These are phyloP conservation scores for Primulina tabacum DNA, from an alignment of 257 asterid genomes.

Conservation along the genomic window DNA sequence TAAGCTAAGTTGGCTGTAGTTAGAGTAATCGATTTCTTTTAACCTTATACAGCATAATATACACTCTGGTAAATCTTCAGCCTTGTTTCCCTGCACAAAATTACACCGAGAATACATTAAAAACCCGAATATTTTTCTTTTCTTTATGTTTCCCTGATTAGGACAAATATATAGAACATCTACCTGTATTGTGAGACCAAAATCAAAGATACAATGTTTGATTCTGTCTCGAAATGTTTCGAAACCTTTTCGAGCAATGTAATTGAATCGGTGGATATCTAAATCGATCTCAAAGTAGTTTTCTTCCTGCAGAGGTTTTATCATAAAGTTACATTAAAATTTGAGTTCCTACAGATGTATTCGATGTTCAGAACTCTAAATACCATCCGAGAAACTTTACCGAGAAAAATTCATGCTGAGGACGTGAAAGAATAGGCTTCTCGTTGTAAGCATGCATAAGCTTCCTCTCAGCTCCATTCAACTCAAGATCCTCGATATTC, in stretches of 20 bases:
- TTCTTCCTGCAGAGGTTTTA: conserved; percentile 36
- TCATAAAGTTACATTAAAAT: neutral
- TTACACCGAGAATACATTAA: neutral
- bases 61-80: neutral
- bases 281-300: neutral
- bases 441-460: conserved; percentile 89
- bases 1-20: neutral
- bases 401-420: conserved; percentile 37
- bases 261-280: neutral
- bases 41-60: neutral
- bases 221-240: conserved; percentile 79
- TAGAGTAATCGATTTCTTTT: neutral
- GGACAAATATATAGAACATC: neutral
- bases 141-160: neutral
- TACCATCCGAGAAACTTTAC: conserved; percentile 30
- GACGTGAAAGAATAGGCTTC: conserved; percentile 91
- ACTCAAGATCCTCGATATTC: conserved; percentile 68
- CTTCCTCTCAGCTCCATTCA: conserved; percentile 75
- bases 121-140: neutral
- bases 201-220: conserved; percentile 76
- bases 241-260: conserved; percentile 81
- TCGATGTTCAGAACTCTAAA: neutral
- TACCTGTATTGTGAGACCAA: conserved; percentile 86
- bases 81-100: neutral
- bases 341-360: neutral